Base-by-base conservation (phyloP, 305 asterid genomes). In the Striga hermonthica region DNA sequence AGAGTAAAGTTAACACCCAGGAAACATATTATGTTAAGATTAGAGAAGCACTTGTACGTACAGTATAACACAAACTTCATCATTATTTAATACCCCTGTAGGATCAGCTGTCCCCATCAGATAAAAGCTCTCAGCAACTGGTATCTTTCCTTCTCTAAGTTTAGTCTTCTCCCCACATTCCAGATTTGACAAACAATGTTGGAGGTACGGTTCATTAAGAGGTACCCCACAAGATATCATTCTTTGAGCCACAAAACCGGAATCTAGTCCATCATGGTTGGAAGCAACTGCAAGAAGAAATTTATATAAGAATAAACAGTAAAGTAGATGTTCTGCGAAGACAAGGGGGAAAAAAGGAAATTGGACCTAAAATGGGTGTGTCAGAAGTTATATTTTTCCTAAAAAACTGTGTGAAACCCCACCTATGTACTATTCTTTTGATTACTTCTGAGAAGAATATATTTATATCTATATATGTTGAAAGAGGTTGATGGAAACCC, bases 61-160 rank as follows among this genome's bases (percentile, higher is more conserved):
- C 97, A 82, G 84, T 76, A 91, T 84, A 65, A 91, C 85, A 60
- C 95, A 91, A 57, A 91, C 95, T 89, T 89, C 77, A 70, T 85
- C 75, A 47, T 66, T 71, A 5, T 82, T 74, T 71, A 91, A 77
- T 39, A 72, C 65, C 41, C 86, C 86, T 0, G 95, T 86, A 9
- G 98, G 98, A 72, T 89, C 98, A 72, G 86, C 82, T 4, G 98
- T 91, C 54, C 98, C 97, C 82, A 91, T 91, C 74, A 89, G 68
- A 79, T 89, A 91, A 77, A 73, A 85, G 82, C 90, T 85, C 70
- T 91, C 95, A 12, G 65, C 70, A 68, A 89, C 74, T 16, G 97
- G 94, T 67, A 91, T 72, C 75, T 57, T 81, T 71, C 95, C 97
- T 60, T 67, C 72, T 72, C 75, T 82, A 8, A 91, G 84, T 57